Evolutionary conservation across 495 filamentous ascomycete genomes (phyloP).

Genomic region (Penicillium diatomitis): DNA sequence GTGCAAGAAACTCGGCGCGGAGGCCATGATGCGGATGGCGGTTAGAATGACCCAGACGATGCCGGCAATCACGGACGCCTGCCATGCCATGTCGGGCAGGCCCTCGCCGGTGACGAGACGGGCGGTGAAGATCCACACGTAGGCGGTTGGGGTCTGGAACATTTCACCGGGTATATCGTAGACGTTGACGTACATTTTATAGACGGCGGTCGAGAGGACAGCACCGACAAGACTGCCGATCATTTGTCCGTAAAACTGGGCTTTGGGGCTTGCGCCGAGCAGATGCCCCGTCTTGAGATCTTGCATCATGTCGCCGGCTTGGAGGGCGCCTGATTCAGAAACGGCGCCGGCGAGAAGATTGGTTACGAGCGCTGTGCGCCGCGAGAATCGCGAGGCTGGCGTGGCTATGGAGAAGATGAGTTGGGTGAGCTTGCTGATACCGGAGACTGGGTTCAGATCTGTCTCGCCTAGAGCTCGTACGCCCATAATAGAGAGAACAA

Average conservation of each 20-base stretch:
- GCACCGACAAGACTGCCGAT: conserved; percentile 87
- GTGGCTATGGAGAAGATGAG: conserved; percentile 87
- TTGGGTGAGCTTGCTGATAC: conserved; percentile 93
- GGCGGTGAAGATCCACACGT: conserved; percentile 96
- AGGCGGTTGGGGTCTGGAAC: conserved; percentile 90
- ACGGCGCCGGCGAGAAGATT: conserved; percentile 95
- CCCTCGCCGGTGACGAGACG: conserved; percentile 90
- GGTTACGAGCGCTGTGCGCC: conserved; percentile 63
- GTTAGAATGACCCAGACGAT: conserved; percentile 62
- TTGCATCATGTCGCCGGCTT: conserved; percentile 97
- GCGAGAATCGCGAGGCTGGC: conserved; percentile 55
- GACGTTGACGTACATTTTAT: conserved; percentile 82
- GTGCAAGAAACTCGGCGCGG: conserved; percentile 21
- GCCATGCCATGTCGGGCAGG: conserved; percentile 68
- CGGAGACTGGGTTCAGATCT: conserved; percentile 92
- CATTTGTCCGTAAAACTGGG: conserved; percentile 94
- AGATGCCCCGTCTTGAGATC: conserved; percentile 96
- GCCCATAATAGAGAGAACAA: conserved; percentile 89
- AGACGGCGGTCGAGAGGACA: conserved; percentile 76
- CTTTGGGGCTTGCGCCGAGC: conserved; percentile 81
- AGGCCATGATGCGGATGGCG: conserved; percentile 50
- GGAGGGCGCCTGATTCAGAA: conserved; percentile 75
- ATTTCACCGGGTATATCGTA: conserved; percentile 79
- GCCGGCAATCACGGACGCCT: conserved; percentile 64
- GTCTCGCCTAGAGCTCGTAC: conserved; percentile 92